Conservation (phyloP, 2,329 filamentous ascomycete species). For the Aaosphaeria pasadenensis region DNA sequence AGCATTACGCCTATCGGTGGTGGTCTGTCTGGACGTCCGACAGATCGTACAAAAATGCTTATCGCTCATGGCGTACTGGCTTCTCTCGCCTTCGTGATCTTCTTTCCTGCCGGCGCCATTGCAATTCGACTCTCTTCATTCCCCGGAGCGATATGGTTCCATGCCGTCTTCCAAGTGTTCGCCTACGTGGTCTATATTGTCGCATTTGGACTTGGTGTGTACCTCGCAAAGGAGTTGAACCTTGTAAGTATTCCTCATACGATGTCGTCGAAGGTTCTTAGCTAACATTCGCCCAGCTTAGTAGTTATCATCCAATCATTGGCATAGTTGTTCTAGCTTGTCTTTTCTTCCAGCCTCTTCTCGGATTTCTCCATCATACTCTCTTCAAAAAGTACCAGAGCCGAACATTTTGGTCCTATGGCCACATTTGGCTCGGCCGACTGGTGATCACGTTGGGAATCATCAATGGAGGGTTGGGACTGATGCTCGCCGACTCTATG, state of each 20-base stretch:
- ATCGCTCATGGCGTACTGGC: conserved; percentile 45
- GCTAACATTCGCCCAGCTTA: conserved; percentile 20
- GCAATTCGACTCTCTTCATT: conserved; percentile 43
- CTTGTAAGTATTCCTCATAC: conserved; percentile 15
- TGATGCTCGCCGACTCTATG: conserved; percentile 45
- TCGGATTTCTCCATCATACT: conserved; percentile 52
- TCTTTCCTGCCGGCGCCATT: conserved; percentile 46
- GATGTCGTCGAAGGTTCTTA: not conserved
- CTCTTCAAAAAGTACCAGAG: conserved; percentile 47
- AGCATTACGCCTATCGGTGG: conserved; percentile 15
- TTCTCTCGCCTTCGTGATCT: conserved; percentile 42
- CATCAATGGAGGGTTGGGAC: conserved; percentile 57
- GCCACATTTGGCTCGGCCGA: conserved; percentile 56
- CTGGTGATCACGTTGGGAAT: conserved; percentile 51
- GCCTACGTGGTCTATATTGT: conserved; percentile 48
- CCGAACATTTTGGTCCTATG: conserved; percentile 47
- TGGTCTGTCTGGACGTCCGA: conserved; percentile 5
- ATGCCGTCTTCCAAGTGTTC: conserved; percentile 47
- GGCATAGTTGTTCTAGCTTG: conserved; percentile 50
- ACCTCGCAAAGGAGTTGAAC: conserved; percentile 42
- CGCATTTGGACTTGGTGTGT: conserved; percentile 52
- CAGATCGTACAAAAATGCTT: conserved; percentile 28
- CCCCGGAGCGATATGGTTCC: conserved; percentile 43
- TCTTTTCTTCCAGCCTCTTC: conserved; percentile 54
- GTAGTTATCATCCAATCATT: conserved; percentile 50